phyloP scores from a whole-genome alignment of 768 basidiomycete species.

The Termitomyces titanicus region DNA sequence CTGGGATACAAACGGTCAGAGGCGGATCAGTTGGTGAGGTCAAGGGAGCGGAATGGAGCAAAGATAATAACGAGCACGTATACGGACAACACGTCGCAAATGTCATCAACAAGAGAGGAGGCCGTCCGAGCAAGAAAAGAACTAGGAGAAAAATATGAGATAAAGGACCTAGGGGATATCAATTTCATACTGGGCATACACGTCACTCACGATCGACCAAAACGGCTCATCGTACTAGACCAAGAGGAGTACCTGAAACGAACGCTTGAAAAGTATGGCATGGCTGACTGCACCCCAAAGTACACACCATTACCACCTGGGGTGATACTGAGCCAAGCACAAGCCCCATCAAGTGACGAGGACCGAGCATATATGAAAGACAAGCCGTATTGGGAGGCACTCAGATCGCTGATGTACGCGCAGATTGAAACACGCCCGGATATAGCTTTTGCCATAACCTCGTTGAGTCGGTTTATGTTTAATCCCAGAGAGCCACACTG shows the following conservation, averaged over 20 bases:
- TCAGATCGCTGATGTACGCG: too few relatives aligned
- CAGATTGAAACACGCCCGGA: background rate
- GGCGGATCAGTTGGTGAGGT: constrained; percentile 16
- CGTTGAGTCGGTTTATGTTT: background rate
- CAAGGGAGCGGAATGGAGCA: background rate
- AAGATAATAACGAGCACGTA: constrained; percentile 12
- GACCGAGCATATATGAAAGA: too few relatives aligned
- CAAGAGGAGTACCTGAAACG: too few relatives aligned
- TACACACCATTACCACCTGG: too few relatives aligned
- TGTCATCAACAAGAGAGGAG: background rate
- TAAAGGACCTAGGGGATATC: constrained; percentile 1
- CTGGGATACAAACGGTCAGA: background rate
- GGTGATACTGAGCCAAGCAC: too few relatives aligned
- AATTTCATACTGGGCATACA: too few relatives aligned
- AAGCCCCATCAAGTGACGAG: too few relatives aligned
- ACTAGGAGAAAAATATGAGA: background rate
- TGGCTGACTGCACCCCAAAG: too few relatives aligned
- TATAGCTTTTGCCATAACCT: background rate
- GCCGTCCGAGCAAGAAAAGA: background rate
- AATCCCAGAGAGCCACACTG: background rate
- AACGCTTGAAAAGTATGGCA: too few relatives aligned
- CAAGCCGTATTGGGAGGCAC: too few relatives aligned
- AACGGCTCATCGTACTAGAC: too few relatives aligned
- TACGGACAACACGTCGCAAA: background rate
- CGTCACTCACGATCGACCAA: too few relatives aligned